Base-by-base conservation (phyloP, 2,329 filamentous ascomycete species). In the Dactylellina sp. region DNA sequence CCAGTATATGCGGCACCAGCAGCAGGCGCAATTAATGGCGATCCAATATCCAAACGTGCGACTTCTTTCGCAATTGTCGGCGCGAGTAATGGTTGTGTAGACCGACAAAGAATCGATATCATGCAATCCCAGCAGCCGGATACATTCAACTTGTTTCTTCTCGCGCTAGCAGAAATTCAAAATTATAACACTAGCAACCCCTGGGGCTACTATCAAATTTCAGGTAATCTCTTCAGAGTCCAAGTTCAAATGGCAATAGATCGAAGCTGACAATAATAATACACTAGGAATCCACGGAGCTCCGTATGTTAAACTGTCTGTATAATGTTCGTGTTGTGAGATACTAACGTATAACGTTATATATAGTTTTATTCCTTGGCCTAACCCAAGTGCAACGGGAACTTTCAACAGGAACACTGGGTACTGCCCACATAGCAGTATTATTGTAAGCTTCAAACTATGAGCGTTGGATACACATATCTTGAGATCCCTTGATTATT, bases 261-360 rank as follows among this genome's bases (percentile, higher is more conserved):
- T n/a, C n/a, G n/a, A n/a, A 11, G 35, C n/a, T n/a, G 12, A 32
- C 28, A 32, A 5, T 16, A 1, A 22, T 18, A 9, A 18, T 28
- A n/a, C n/a, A n/a, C 37, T 56, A 65, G 61, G 49, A 37, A 65
- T 65, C 24, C 61, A 65, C 28, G 61, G 61, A 12, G 49, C 61
- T 9, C 61, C 61, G 61, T 65, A 56, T 24, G 61, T 57, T 9
- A 7, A 47, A 32, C 4, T n/a, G 7, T 7, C 5, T n/a, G 32
- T 1, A 12, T 22, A 50, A 7, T 11, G 2, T 50, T 39, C 7
- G 9, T 40, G 1, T 25, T 16, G 16, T 1, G 7, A 4, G 11
- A 11, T 3, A 25, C 16, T 55, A 24, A 55, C 16, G 1, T 44
- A 25, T 1, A 11, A 64, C 12, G n/a, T 20, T 4, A n/a, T 50